These are phyloP conservation scores for Torrubiella hemipterigena DNA, from an alignment of 2,329 filamentous ascomycete genomes.

Conservation along the genomic window DNA sequence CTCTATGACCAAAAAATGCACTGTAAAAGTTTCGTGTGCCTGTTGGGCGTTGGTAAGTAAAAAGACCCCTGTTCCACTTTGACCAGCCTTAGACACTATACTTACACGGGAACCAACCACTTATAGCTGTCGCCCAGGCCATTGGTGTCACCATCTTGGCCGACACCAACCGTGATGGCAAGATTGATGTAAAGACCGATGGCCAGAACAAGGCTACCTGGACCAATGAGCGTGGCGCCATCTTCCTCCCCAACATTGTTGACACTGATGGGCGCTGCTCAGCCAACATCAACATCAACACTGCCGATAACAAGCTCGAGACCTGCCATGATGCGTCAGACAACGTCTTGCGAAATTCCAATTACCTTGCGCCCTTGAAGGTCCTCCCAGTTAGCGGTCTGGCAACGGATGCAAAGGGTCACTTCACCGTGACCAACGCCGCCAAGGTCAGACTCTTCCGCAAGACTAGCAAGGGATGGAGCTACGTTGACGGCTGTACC, in stretches of 20 bases:
- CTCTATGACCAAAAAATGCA: too few species aligned
- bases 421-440: constrained; percentile 8
- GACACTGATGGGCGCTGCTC: constrained; percentile 19
- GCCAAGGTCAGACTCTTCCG: constrained; percentile 17
- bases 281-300: constrained; percentile 5
- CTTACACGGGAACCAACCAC: too few species aligned
- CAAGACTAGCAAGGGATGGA: constrained; percentile 12
- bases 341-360: constrained; percentile 16
- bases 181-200: constrained; percentile 15
- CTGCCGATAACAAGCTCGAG: constrained; percentile 14
- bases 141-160: too few species aligned
- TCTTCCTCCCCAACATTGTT: constrained; percentile 24
- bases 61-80: too few species aligned
- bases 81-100: too few species aligned
- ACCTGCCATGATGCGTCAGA: constrained; percentile 23
- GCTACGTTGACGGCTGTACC: constrained; percentile 12
- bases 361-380: constrained; percentile 18
- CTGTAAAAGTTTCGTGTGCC: too few species aligned
- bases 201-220: constrained; percentile 12
- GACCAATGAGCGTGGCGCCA: constrained; percentile 15
- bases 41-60: too few species aligned
- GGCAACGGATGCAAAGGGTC: constrained; percentile 8
- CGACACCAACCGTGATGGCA: constrained; percentile 23
- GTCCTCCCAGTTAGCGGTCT: constrained; percentile 15
- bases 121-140: too few species aligned